These are phyloP conservation scores for Cladorrhinum sp. DNA, from an alignment of 2,329 filamentous ascomycete genomes.

Conservation along the genomic window DNA sequence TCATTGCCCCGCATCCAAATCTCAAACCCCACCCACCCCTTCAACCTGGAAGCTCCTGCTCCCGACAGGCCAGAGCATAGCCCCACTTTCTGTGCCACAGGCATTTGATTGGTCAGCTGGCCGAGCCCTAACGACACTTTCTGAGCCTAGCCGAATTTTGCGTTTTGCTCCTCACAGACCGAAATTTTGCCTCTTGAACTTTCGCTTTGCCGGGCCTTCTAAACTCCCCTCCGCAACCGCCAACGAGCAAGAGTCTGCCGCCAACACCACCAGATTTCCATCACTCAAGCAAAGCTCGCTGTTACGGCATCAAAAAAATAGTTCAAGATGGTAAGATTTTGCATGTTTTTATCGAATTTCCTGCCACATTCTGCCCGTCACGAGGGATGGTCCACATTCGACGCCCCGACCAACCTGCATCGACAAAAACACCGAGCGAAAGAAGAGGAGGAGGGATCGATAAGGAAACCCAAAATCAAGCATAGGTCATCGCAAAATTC, in stretches of 20 bases:
- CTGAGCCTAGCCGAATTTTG: constrained; percentile 38
- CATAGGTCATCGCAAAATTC: background rate
- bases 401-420: constrained; percentile 2
- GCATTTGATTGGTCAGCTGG: constrained; percentile 22
- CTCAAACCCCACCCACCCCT: constrained; percentile 18
- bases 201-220: constrained; percentile 42
- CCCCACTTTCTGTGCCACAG: constrained; percentile 13
- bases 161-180: constrained; percentile 29
- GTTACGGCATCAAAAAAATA: constrained; percentile 37
- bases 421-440: constrained; percentile 4
- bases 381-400: constrained; percentile 10
- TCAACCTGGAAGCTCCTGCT: constrained; percentile 3
- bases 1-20: constrained; percentile 10
- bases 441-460: background rate
- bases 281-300: constrained; percentile 49
- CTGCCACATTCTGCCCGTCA: constrained; percentile 13
- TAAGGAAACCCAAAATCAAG: background rate
- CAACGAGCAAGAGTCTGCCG: constrained; percentile 53
- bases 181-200: constrained; percentile 41
- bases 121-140: constrained; percentile 30
- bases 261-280: constrained; percentile 48
- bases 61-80: background rate
- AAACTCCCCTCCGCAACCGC: constrained; percentile 40
- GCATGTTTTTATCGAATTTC: constrained; percentile 22
- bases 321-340: constrained; percentile 66